phyloP scores from a whole-genome alignment of 305 asterid genomes.

The Fraxinus sp. region DNA sequence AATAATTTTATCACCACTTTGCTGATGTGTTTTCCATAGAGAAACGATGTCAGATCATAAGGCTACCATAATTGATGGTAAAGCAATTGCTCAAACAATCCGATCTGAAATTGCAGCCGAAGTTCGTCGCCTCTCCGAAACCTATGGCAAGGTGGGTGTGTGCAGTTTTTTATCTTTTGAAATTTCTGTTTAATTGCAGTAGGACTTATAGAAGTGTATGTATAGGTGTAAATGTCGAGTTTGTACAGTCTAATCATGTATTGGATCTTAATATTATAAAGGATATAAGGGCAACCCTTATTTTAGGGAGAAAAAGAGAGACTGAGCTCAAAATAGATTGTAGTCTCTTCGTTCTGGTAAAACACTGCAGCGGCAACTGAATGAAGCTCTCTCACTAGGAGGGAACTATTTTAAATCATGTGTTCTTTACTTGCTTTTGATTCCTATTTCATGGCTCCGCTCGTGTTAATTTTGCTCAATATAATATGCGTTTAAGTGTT shows the following conservation, averaged over 20 bases:
- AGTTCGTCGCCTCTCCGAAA: conserved; percentile 61
- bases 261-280: not conserved
- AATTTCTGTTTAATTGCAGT: not conserved
- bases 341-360: not conserved
- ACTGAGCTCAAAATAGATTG: not conserved
- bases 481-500: not conserved
- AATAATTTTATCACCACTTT: not conserved
- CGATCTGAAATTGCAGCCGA: conserved; percentile 76
- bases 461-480: not conserved
- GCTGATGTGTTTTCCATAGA: not conserved
- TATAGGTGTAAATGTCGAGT: not conserved
- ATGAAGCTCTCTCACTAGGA: not conserved
- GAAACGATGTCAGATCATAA: conserved; percentile 49
- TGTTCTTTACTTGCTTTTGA: not conserved
- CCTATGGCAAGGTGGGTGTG: conserved; percentile 57
- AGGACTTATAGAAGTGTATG: not conserved
- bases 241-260: not conserved
- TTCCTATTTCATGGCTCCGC: not conserved
- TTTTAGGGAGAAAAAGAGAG: not conserved
- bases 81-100: conserved; percentile 74
- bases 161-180: not conserved
- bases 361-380: not conserved
- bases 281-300: not conserved
- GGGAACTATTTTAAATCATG: not conserved
- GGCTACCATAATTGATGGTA: conserved; percentile 80